A percentile compares a stretch with the other conserved stretches of the same genome.
Conservation (phyloP, 2,329 filamentous ascomycete genomes). For the Ophiocordyceps robertsii region DNA sequence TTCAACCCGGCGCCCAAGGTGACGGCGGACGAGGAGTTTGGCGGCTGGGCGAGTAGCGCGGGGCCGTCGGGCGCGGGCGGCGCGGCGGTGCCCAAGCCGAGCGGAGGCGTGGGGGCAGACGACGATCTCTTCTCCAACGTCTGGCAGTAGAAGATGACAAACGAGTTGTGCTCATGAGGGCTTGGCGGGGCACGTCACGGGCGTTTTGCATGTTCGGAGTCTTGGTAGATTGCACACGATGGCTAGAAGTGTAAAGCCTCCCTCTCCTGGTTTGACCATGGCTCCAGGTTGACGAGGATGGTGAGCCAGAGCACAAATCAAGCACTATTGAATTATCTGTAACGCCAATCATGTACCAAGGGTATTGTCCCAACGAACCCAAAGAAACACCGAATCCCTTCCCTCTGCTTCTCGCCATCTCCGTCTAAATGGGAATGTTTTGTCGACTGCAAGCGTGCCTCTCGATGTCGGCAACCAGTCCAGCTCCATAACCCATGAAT, state of each 20-base stretch:
- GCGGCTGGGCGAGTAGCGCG: constrained; percentile 75
- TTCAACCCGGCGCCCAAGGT: constrained; percentile 56
- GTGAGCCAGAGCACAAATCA: background rate
- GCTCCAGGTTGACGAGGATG: background rate
- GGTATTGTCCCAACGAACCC: constrained; percentile 4
- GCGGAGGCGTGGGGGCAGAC: constrained; percentile 47
- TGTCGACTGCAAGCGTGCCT: too few species aligned
- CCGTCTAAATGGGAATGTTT: background rate
- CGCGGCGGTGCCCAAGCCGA: constrained; percentile 35
- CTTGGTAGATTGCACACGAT: constrained; percentile 13
- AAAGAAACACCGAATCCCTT: background rate
- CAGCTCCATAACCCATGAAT: too few species aligned
- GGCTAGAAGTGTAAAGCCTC: constrained; percentile 1
- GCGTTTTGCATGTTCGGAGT: constrained; percentile 20
- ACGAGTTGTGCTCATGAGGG: background rate
- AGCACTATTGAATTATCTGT: background rate
- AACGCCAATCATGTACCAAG: constrained; percentile 6
- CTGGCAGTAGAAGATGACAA: constrained; percentile 51
- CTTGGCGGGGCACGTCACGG: constrained; percentile 11
- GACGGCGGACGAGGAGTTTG: constrained; percentile 86
- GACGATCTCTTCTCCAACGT: constrained; percentile 95
- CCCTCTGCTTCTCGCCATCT: background rate
- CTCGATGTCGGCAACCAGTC: too few species aligned
- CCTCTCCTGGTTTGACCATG: too few species aligned
- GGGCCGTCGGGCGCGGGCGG: constrained; percentile 25